Base-by-base conservation (phyloP, 2,329 filamentous ascomycete genomes). In the Epichloe bromicola region DNA sequence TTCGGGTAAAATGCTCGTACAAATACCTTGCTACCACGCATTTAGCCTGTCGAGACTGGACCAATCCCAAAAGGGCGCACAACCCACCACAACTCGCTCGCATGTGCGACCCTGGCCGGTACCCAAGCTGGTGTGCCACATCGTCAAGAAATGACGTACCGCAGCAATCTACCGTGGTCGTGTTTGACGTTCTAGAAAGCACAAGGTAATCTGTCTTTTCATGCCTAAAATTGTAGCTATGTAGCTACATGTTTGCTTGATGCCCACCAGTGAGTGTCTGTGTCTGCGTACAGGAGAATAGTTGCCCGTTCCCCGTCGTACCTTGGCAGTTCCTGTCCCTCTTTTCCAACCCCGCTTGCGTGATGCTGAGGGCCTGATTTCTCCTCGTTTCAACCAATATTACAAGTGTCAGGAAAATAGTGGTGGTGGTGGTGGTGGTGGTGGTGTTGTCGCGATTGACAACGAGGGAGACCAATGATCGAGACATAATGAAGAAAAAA, bases 361-460 rank as follows among this genome's bases (percentile, higher is more conserved):
- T 41, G 15, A 45, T 23, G 17, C 17, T 8, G 19, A 19, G 33
- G 15, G 50, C 34, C 40, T 19, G 17, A 17, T 17, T 37, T 36
- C 37, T 42, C 47, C 47, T 48, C 19, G 20, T 48, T 48, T 45
- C 26, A 48, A 53, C 14, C 41, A 43, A 46, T 41, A 34, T 30
- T 30, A 52, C 39, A 42, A 20, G 33, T 34, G 34, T 36, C 46
- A 38, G 15, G 45, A 44, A 33, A 46, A 11, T 26, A 5, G 34
- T 5, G 14, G 45, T 4, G 42, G 14, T 26, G 23, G 7, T 37
- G 17, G 26, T 33, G 33, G 53, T 63, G 59, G 56, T 65, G 14
- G 44, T 7, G 42, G 14, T 46, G 58, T 63, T 26, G 41, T 20
- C 20, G 60, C 59, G 59, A 61, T 65, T 58, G 59, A 37, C 48